Percentiles rank a stretch among this genome's conserved stretches.
Conservation (phyloP, 106 monocot species). For the Hemerocallis citrina region DNA sequence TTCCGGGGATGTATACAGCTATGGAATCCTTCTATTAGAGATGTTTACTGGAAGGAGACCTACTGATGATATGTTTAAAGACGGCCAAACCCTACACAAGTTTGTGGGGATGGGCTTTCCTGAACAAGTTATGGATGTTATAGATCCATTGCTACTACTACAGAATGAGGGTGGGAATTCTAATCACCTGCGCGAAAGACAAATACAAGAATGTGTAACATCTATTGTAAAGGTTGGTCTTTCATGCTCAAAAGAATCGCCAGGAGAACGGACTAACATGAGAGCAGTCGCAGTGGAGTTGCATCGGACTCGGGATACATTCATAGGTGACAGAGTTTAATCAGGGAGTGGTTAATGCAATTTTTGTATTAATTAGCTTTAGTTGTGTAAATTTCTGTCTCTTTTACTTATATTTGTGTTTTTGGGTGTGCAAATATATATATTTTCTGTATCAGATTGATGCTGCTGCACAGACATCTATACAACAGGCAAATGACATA, state of each 20-base stretch:
- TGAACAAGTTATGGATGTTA: constrained; percentile 15
- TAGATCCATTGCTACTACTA: constrained; percentile 13
- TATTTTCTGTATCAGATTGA: too few species aligned
- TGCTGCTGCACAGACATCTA: too few species aligned
- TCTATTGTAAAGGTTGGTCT: constrained; percentile 18
- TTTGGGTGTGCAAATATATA: too few species aligned
- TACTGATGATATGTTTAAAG: constrained; percentile 9
- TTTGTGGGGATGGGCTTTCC: constrained; percentile 8
- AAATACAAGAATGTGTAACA: constrained; percentile 3
- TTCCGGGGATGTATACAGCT: constrained; percentile 25
- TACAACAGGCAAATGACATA: too few species aligned
- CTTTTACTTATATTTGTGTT: too few species aligned
- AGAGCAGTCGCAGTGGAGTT: constrained; percentile 8
- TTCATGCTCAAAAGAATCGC: constrained; percentile 24
- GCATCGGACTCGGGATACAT: constrained; percentile 7
- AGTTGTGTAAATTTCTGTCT: too few species aligned
- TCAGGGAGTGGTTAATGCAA: too few species aligned
- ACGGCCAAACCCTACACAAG: constrained; percentile 8
- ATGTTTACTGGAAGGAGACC: constrained; percentile 26
- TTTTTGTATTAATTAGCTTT: too few species aligned
- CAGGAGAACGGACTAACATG: constrained; percentile 18
- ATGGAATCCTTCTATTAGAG: constrained; percentile 21
- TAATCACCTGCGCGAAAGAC: too few species aligned
- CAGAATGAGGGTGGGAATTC: not conserved
- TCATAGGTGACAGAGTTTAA: too few species aligned